phyloP scores from a whole-genome alignment of 345 rosid species.

The Populus pruinosa region DNA sequence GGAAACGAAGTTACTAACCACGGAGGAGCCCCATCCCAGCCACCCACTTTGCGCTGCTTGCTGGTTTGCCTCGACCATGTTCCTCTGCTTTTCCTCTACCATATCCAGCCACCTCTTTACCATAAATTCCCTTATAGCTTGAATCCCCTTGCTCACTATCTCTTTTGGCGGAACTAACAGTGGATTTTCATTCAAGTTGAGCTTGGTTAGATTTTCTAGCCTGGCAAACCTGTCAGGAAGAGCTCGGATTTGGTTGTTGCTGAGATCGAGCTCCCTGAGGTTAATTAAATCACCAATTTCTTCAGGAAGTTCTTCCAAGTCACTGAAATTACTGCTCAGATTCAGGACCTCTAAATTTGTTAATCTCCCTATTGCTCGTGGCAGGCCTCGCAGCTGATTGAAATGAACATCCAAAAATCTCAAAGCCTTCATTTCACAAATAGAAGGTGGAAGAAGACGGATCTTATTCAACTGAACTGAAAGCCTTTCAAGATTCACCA shows the following conservation, averaged over 20 bases:
- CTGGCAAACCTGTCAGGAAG: slow-evolving; percentile 21
- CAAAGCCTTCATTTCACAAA: slow-evolving; percentile 29
- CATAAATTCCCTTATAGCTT: slow-evolving; percentile 24
- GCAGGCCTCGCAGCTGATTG: slow-evolving; percentile 23
- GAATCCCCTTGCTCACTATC: slow-evolving; percentile 9
- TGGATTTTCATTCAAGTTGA: slow-evolving; percentile 24
- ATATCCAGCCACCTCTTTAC: slow-evolving; percentile 17
- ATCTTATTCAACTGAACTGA: slow-evolving; percentile 27
- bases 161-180: slow-evolving; percentile 23
- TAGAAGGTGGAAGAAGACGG: slow-evolving; percentile 12
- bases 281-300: slow-evolving; percentile 14
- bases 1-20: slow-evolving; percentile 16
- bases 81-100: slow-evolving; percentile 14
- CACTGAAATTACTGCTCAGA: slow-evolving; percentile 22
- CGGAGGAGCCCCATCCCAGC: slow-evolving; percentile 23
- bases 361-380: slow-evolving; percentile 24
- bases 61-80: slow-evolving; percentile 2
- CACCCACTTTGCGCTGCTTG: slow-evolving; percentile 18
- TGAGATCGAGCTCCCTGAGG: slow-evolving; percentile 22
- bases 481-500: slow-evolving; percentile 23
- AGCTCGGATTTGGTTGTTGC: slow-evolving; percentile 26
- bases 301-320: slow-evolving; percentile 26
- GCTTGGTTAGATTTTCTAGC: slow-evolving; percentile 17
- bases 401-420: slow-evolving; percentile 27
- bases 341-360: slow-evolving; percentile 21